Evolutionary conservation across 1,284 basidiomycete species (phyloP), one percentile per base, ranked within the genome.

Genomic region (Neolentinus lepideus): DNA sequence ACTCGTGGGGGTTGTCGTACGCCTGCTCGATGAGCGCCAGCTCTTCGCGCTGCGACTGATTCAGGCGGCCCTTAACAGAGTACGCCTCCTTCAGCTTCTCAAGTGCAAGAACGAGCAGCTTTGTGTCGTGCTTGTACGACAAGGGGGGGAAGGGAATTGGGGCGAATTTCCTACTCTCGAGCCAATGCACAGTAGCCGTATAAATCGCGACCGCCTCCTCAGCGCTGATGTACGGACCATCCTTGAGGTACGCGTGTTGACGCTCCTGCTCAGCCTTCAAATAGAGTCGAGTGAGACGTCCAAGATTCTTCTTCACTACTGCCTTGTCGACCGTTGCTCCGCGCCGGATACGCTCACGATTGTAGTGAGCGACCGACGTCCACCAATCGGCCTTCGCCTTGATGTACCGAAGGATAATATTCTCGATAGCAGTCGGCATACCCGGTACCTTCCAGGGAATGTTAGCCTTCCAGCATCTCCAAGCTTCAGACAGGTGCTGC

Each of bases 381-480:
- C 95, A 99, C 94, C 94, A 98, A 69, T 99, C 97, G 10, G 94
- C 91, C 79, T 99, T 99, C 72, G 88, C 91, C 82, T 99, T 99
- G 82, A 99, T 96, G 74, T 99, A 99, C 54, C 97, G 90, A 48
- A 99, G 73, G 62, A 99, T 98, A 70, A 99, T 97, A 71, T 98
- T 99, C 75, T 99, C 97, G 62, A 99, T 97, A 6, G 97, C 92
- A 0, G 95, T 96, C 0, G 97, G 94, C 92, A 97, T 96, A 54
- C 94, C 94, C 11, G 92, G 93, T 3, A 96, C 94, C 71, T 95
- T 95, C 94, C 94, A 96, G 22, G 94, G 94, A 64, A 95, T 97
- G 71, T 99, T 99, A 10, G 97, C 97, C 75, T 99, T 99, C 94
- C 95, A 98, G 72, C 93, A 95, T 64, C 95, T 83, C 95, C 96